Evolutionary conservation across 768 basidiomycete species (phyloP).

Genomic region (Chiua virens): DNA sequence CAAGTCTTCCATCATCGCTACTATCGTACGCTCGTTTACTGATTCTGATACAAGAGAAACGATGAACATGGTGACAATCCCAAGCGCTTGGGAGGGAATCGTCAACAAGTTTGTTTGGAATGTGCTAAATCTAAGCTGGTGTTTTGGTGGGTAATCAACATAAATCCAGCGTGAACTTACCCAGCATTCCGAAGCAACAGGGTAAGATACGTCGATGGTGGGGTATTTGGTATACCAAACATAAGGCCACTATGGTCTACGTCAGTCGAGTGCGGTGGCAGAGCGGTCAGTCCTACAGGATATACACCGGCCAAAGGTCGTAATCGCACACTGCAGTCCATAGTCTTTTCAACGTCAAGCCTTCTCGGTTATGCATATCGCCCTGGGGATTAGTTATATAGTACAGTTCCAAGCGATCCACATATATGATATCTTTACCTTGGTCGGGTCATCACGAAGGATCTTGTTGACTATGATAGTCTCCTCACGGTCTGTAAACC

Average conservation of each 20-base stretch:
- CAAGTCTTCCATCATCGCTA: conserved; percentile 53
- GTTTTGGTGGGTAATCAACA: not conserved
- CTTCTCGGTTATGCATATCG: conserved; percentile 73
- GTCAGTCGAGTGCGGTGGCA: not conserved
- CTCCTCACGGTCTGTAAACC: conserved; percentile 62
- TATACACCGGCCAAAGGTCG: conserved; percentile 67
- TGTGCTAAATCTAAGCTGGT: conserved; percentile 48
- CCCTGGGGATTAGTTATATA: not conserved
- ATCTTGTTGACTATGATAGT: conserved; percentile 58
- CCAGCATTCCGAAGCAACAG: conserved; percentile 55
- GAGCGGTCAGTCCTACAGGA: conserved; percentile 32
- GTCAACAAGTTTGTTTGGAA: conserved; percentile 62
- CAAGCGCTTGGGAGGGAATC: conserved; percentile 53
- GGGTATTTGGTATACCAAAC: conserved; percentile 49
- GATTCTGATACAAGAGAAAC: conserved; percentile 52
- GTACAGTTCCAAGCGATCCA: no score
- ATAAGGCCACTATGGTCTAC: conserved; percentile 42
- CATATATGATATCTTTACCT: conserved; percentile 32
- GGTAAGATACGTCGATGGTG: conserved; percentile 58
- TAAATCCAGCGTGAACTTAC: conserved; percentile 10
- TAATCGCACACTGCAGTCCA: conserved; percentile 60
- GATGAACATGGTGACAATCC: conserved; percentile 51
- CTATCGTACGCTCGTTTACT: conserved; percentile 52
- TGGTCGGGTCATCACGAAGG: conserved; percentile 62
- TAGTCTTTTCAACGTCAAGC: conserved; percentile 46